Conservation (phyloP, 164 flowering plant genomes). For the Kingdonia uniflora region DNA sequence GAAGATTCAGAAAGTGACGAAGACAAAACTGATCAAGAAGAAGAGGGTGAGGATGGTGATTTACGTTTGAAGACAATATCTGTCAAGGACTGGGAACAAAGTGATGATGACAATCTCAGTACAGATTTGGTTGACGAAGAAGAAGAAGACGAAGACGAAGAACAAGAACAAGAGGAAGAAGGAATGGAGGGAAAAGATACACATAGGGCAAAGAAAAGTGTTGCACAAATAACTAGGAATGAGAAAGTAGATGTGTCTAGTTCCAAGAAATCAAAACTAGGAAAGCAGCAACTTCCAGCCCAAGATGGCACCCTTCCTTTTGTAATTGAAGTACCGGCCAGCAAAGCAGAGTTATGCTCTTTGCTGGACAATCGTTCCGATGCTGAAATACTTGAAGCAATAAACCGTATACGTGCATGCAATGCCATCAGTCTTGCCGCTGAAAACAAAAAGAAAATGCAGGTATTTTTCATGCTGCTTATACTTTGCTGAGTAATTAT, state of each 20-base stretch:
- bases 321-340: constrained; percentile 69
- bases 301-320: constrained; percentile 45
- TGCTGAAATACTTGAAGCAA: constrained; percentile 47
- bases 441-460: constrained; percentile 91
- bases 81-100: constrained; percentile 88
- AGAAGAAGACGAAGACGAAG: constrained; percentile 22
- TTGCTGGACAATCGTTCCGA: constrained; percentile 53
- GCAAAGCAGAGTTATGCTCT: constrained; percentile 42
- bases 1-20: constrained; percentile 41
- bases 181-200: constrained; percentile 13
- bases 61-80: constrained; percentile 18
- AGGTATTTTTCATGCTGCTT: constrained; percentile 30
- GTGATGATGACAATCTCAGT: constrained; percentile 61
- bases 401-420: constrained; percentile 55
- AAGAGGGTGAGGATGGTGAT: constrained; percentile 21
- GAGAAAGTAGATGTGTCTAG: constrained; percentile 9
- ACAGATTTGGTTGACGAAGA: constrained; percentile 37
- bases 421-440: constrained; percentile 70
- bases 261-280: constrained; percentile 17
- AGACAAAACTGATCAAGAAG: constrained; percentile 26
- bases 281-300: constrained; percentile 13
- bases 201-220: constrained; percentile 12
- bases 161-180: constrained; percentile 30
- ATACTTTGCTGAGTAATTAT: not conserved
- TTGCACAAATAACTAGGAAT: constrained; percentile 11